These are phyloP conservation scores for Balansia obtecta DNA, from an alignment of 2,329 filamentous ascomycete species.

Conservation along the genomic window DNA sequence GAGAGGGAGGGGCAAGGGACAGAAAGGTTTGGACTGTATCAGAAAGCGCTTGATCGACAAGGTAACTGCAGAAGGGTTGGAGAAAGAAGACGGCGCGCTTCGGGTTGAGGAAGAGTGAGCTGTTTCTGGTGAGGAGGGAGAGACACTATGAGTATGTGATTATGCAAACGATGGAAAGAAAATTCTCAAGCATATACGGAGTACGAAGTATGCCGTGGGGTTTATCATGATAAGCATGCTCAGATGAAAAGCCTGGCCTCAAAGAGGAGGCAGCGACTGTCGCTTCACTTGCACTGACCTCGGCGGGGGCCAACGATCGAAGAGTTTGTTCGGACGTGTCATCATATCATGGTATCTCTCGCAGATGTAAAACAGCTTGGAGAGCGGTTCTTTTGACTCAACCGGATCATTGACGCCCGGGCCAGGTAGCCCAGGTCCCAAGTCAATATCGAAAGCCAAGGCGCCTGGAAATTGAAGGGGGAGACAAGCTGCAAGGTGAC, in stretches of 20 bases:
- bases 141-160: no score
- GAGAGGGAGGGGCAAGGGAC: neutral
- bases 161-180: no score
- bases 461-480: slow-evolving; percentile 7
- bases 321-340: neutral
- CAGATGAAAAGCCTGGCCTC: neutral
- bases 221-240: neutral
- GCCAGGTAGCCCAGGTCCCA: neutral
- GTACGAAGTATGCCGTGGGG: no score
- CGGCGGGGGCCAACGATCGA: neutral
- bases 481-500: neutral
- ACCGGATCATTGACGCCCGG: neutral
- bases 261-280: neutral
- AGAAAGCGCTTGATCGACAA: neutral
- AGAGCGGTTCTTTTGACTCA: neutral
- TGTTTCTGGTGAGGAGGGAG: neutral
- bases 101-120: neutral
- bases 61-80: neutral
- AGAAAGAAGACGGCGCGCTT: neutral
- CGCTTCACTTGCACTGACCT: neutral
- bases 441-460: neutral
- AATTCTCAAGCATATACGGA: no score
- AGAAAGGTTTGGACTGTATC: neutral
- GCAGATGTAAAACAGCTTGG: neutral
- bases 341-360: neutral